Percentiles rank a stretch among this genome's conserved stretches.
Conservation (phyloP, 2,329 filamentous ascomycete genomes). For the Reticulascus tulasneorum region DNA sequence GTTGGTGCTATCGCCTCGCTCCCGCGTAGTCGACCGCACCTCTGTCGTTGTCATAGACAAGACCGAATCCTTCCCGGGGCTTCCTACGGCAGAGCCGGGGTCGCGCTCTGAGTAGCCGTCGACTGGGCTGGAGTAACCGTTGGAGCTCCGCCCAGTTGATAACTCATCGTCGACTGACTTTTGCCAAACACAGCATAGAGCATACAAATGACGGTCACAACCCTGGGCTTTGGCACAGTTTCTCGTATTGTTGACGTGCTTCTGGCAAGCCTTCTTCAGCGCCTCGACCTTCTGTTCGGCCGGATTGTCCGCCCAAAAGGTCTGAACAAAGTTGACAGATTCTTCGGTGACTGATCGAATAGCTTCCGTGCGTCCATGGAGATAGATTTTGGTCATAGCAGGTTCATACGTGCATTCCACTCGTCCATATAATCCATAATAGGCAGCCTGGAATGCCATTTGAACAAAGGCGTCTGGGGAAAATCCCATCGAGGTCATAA, state of each 20-base stretch:
- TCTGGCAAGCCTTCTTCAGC: slow-evolving; percentile 76
- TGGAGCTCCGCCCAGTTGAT: slow-evolving; percentile 50
- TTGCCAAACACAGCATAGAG: slow-evolving; percentile 93
- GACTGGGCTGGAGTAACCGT: slow-evolving; percentile 60
- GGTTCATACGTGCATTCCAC: slow-evolving; percentile 96
- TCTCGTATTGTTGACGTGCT: slow-evolving; percentile 74
- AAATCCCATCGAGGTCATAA: slow-evolving; percentile 95
- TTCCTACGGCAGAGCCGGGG: slow-evolving; percentile 42
- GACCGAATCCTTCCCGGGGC: slow-evolving; percentile 49
- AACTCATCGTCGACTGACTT: slow-evolving; percentile 73
- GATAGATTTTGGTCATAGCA: slow-evolving; percentile 93
- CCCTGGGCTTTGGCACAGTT: slow-evolving; percentile 88
- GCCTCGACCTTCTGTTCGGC: slow-evolving; percentile 80
- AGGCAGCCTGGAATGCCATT: slow-evolving; percentile 98
- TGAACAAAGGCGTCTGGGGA: slow-evolving; percentile 97
- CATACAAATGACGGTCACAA: slow-evolving; percentile 89
- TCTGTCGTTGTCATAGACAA: slow-evolving; percentile 36
- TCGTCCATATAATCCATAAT: slow-evolving; percentile 92
- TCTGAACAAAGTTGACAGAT: slow-evolving; percentile 82
- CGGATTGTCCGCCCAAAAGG: slow-evolving; percentile 91
- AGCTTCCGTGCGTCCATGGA: slow-evolving; percentile 92
- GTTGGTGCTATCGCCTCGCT: slow-evolving; percentile 51
- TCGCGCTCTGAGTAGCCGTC: slow-evolving; percentile 47
- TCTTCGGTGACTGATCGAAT: slow-evolving; percentile 82
- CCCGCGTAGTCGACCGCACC: slow-evolving; percentile 13